phyloP scores from a whole-genome alignment of 805 yeast species.

The Pichia heedii region DNA sequence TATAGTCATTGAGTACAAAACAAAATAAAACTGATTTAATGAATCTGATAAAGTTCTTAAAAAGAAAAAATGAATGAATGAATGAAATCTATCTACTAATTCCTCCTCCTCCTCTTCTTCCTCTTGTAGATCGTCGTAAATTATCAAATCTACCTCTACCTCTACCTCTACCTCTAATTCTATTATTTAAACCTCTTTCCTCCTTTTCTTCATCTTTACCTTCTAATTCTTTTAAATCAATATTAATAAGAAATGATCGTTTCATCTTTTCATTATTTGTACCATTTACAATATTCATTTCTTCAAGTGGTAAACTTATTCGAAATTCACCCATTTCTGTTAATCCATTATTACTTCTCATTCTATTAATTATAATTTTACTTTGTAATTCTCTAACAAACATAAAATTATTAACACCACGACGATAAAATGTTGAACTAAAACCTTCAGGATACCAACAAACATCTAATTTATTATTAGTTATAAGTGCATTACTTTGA shows the following conservation, averaged over 20 bases:
- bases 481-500: conserved; percentile 11
- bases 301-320: conserved; percentile 32
- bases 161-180: conserved; percentile 4
- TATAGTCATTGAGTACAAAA: conserved; percentile 27
- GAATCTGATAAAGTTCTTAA: conserved; percentile 34
- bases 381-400: conserved; percentile 42
- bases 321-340: conserved; percentile 34
- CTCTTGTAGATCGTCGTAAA: too few relatives aligned
- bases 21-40: conserved; percentile 46
- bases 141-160: neutral
- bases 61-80: too few relatives aligned
- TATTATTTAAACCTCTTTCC: neutral
- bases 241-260: conserved; percentile 33
- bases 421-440: conserved; percentile 39
- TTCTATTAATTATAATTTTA: conserved; percentile 33
- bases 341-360: conserved; percentile 17
- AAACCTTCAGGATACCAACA: conserved; percentile 39
- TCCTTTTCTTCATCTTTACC: conserved; percentile 14
- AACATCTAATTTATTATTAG: conserved; percentile 16
- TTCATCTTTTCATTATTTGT: conserved; percentile 17
- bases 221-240: conserved; percentile 35
- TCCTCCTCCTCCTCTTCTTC: neutral
- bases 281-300: conserved; percentile 5
- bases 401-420: conserved; percentile 42
- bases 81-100: too few relatives aligned